Conservation (phyloP, 345 rosid genomes). For the Murraya paniculata region DNA sequence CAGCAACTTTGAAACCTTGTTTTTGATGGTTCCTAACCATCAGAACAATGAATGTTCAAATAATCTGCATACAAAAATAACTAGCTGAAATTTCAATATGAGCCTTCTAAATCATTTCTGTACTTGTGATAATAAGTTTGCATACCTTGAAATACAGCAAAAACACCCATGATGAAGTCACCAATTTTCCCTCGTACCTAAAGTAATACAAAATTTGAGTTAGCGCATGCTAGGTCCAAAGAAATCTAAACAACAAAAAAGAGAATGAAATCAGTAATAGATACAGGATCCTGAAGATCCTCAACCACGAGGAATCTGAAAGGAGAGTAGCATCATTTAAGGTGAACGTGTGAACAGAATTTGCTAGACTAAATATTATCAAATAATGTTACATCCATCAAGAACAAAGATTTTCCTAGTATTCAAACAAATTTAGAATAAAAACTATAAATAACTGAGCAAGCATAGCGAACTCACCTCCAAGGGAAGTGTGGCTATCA, state of each 20-base stretch:
- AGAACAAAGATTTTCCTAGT: background rate
- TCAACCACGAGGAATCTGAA: background rate
- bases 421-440: background rate
- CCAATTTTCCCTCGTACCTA: conserved; percentile 83
- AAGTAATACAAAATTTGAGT: conserved; percentile 12
- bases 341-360: background rate
- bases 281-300: background rate
- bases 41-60: background rate
- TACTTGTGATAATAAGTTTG: background rate
- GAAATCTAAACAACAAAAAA: background rate
- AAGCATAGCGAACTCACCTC: conserved; percentile 49
- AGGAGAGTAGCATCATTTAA: background rate
- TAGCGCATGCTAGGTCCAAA: conserved; percentile 10
- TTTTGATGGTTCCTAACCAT: background rate
- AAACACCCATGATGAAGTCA: conserved; percentile 71
- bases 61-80: background rate
- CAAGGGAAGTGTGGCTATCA: conserved; percentile 94
- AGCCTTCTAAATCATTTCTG: background rate
- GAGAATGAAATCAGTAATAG: background rate
- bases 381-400: background rate
- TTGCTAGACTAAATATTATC: background rate
- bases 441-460: background rate
- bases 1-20: background rate
- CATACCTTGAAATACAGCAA: conserved; percentile 83
- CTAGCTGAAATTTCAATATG: background rate